phyloP scores from a whole-genome alignment of 306 rosid species.

The Vachellia pachyceras region DNA sequence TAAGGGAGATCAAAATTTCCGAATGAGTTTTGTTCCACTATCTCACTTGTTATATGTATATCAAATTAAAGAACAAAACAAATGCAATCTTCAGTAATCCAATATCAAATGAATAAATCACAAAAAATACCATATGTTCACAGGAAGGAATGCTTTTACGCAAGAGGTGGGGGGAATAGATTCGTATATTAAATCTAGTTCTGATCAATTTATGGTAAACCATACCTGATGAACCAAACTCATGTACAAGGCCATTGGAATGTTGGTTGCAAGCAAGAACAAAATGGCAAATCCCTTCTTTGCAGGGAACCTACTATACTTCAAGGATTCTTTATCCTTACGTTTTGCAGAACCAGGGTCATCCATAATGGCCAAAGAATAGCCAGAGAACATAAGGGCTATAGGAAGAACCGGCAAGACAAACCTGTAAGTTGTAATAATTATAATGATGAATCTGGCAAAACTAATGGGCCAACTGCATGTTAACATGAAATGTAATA shows the following conservation, averaged over 20 bases:
- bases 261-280: conserved; percentile 81
- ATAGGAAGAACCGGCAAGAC: conserved; percentile 94
- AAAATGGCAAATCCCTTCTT: conserved; percentile 60
- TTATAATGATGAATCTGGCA: conserved; percentile 34
- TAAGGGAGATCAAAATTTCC: conserved; percentile 20
- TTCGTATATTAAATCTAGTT: conserved; percentile 1
- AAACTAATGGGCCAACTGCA: conserved; percentile 28
- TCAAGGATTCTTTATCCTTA: conserved; percentile 45
- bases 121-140: not conserved
- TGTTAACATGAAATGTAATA: conserved; percentile 21
- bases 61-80: conserved; percentile 11
- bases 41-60: conserved; percentile 10
- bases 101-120: not conserved
- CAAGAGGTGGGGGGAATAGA: not conserved
- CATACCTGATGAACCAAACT: conserved; percentile 96
- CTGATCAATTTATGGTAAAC: not conserved
- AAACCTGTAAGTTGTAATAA: conserved; percentile 62
- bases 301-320: conserved; percentile 43
- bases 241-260: conserved; percentile 96
- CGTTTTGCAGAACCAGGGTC: conserved; percentile 38
- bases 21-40: not conserved
- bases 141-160: not conserved
- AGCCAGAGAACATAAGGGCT: conserved; percentile 89
- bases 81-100: not conserved
- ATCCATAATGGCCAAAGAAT: conserved; percentile 67